phyloP scores from a whole-genome alignment of 768 basidiomycete species.

The Lactarius evosmus region DNA sequence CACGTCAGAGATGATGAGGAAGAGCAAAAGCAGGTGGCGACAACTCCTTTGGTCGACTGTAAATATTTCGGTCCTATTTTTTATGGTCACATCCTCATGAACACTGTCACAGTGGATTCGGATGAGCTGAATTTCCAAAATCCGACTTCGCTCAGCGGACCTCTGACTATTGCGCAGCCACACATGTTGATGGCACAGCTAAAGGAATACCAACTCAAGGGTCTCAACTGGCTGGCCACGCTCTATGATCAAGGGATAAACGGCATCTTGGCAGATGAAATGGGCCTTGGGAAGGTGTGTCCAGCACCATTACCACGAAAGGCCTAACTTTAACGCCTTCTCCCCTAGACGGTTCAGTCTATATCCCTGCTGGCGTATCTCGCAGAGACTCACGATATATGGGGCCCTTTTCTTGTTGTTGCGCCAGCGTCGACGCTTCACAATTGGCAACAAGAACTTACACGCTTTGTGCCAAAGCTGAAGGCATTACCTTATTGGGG shows the following conservation, averaged over 20 bases:
- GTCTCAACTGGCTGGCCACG: slow-evolving; percentile 95
- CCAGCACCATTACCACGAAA: slow-evolving; percentile 27
- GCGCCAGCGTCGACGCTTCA: slow-evolving; percentile 96
- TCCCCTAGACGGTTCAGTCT: slow-evolving; percentile 85
- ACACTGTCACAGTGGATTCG: slow-evolving; percentile 64
- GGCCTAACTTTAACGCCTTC: slow-evolving; percentile 7
- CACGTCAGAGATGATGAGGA: slow-evolving; percentile 46
- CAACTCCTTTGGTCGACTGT: slow-evolving; percentile 68
- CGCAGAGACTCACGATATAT: slow-evolving; percentile 95
- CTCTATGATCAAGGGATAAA: slow-evolving; percentile 99
- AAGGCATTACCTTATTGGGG: slow-evolving; percentile 99
- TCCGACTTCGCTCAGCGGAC: slow-evolving; percentile 84
- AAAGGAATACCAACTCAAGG: slow-evolving; percentile 98
- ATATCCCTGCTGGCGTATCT: slow-evolving; percentile 95
- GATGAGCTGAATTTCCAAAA: slow-evolving; percentile 99
- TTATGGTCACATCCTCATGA: background rate
- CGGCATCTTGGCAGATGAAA: slow-evolving; percentile 98
- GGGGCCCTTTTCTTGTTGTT: slow-evolving; percentile 98
- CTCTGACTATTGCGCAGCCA: slow-evolving; percentile 85
- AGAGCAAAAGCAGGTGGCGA: slow-evolving; percentile 30
- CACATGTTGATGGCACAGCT: slow-evolving; percentile 94
- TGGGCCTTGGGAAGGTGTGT: slow-evolving; percentile 86
- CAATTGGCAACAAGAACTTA: slow-evolving; percentile 99
- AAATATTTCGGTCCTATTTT: slow-evolving; percentile 34
- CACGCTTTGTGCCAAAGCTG: slow-evolving; percentile 88